phyloP scores from a whole-genome alignment of 2,329 filamentous ascomycete species.

The Monosporascus ibericus region DNA sequence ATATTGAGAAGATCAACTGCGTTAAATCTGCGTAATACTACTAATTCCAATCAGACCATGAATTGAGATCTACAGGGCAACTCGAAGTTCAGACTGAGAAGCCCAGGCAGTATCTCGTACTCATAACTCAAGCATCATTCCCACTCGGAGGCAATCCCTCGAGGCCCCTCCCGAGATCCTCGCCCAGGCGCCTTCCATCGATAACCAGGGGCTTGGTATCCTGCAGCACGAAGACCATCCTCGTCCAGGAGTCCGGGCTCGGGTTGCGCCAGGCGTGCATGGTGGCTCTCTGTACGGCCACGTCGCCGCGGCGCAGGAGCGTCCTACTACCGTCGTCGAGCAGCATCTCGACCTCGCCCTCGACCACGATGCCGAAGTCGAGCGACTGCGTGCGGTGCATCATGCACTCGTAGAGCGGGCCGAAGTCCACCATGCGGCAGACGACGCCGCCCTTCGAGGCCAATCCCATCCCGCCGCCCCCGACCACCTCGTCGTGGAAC shows the following conservation, averaged over 20 bases:
- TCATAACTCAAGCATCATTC: constrained; percentile 13
- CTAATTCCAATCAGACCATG: too few relatives aligned
- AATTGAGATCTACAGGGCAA: too few relatives aligned
- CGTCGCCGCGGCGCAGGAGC: constrained; percentile 42
- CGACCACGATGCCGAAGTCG: constrained; percentile 49
- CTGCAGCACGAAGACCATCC: constrained; percentile 36
- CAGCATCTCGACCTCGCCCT: constrained; percentile 45
- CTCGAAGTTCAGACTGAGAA: too few relatives aligned
- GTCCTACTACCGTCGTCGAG: constrained; percentile 45
- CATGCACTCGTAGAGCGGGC: constrained; percentile 32
- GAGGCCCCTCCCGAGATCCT: constrained; percentile 19
- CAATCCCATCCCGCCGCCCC: constrained; percentile 32
- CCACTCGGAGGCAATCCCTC: constrained; percentile 19
- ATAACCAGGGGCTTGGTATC: constrained; percentile 24
- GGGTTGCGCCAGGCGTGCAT: constrained; percentile 49
- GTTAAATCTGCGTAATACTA: too few relatives aligned
- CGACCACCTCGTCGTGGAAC: constrained; percentile 27
- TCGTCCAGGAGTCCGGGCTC: constrained; percentile 39
- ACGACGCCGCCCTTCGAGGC: constrained; percentile 28
- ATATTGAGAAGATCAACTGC: too few relatives aligned
- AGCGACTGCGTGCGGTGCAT: constrained; percentile 50
- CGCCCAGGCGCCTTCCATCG: constrained; percentile 19
- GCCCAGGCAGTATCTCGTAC: too few relatives aligned
- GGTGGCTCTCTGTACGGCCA: constrained; percentile 50
- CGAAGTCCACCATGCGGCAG: constrained; percentile 42